Evolutionary conservation across 208 protist genomes (phyloP), one percentile per base, ranked within the genome.

Genomic region (Trypanosoma theileri): DNA sequence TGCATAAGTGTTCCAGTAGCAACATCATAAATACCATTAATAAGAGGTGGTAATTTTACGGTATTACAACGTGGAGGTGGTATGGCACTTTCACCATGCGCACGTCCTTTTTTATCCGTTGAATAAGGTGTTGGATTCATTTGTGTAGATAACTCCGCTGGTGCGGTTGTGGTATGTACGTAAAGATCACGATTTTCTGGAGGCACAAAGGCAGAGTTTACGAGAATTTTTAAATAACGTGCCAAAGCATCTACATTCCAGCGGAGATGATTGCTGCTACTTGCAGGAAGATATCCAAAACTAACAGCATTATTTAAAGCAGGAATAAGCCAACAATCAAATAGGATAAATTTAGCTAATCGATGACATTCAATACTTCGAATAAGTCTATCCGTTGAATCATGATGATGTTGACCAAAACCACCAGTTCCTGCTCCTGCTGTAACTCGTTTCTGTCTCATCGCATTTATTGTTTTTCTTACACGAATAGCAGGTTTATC

Each of bases 241-340:
- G 83, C 88, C 69, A 96, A 89, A 22, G 91, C 91, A 59, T 96
- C 85, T 44, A 93, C 54, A 73, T 96, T 96, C 83, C 86, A 94
- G 17, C 86, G 85, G 59, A 96, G 83, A 66, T 96, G 91, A 56
- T 88, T 63, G 31, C 88, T 69, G 11, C 84, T 70, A 66, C 72
- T 80, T 31, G 86, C 82, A 3, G 88, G 71, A 19, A 96, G 60
- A 66, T 81, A 89, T 42, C 91, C 91, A 61, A 85, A 74, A 6
- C 72, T 58, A 16, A 88, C 63, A 9, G 83, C 81, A 63, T 94
- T 92, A 75, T 88, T 96, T 42, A 96, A 72, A 16, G 83, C 69
- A 0, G 88, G 88, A 21, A 96, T 70, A 59, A 96, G 92, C 88
- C 91, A 96, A 54, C 71, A 87, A 73, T 96, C 91, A 66, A 96